Evolutionary conservation across 345 rosid genomes (phyloP).

Genomic region (Hevea brasiliensis): DNA sequence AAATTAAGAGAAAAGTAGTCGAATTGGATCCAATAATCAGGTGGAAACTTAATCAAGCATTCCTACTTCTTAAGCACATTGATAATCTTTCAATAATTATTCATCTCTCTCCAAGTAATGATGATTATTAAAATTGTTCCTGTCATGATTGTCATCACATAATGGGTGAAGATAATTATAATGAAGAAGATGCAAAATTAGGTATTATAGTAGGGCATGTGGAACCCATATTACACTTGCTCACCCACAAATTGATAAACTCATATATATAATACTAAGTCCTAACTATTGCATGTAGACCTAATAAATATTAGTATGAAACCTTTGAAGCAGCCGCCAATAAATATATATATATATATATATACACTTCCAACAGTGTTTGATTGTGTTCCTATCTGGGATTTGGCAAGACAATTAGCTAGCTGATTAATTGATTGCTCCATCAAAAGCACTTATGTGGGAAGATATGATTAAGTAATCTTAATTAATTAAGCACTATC

Average conservation of each 20-base stretch:
- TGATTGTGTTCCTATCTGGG: not conserved
- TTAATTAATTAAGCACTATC: not conserved
- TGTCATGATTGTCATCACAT: slow-evolving; percentile 10
- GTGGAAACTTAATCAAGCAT: not conserved
- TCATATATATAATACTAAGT: not conserved
- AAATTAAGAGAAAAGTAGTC: too few relatives aligned
- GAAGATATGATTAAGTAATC: slow-evolving; percentile 1
- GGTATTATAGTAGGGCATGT: slow-evolving; percentile 10
- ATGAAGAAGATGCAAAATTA: slow-evolving; percentile 20
- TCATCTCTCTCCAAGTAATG: too few relatives aligned
- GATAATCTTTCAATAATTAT: not conserved
- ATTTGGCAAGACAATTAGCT: not conserved
- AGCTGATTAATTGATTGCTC: slow-evolving; percentile 1
- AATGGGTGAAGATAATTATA: slow-evolving; percentile 3
- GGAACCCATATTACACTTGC: slow-evolving; percentile 18
- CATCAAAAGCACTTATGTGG: not conserved
- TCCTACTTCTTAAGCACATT: not conserved
- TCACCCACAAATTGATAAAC: not conserved
- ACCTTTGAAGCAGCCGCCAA: slow-evolving; percentile 14
- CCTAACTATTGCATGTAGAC: not conserved
- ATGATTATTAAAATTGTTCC: not conserved
- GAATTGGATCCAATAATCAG: not conserved
- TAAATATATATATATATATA: not conserved
- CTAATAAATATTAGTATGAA: slow-evolving; percentile 3
- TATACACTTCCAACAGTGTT: not conserved